Evolutionary conservation across 345 rosid species (phyloP).

Genomic region (Anacardium occidentale): DNA sequence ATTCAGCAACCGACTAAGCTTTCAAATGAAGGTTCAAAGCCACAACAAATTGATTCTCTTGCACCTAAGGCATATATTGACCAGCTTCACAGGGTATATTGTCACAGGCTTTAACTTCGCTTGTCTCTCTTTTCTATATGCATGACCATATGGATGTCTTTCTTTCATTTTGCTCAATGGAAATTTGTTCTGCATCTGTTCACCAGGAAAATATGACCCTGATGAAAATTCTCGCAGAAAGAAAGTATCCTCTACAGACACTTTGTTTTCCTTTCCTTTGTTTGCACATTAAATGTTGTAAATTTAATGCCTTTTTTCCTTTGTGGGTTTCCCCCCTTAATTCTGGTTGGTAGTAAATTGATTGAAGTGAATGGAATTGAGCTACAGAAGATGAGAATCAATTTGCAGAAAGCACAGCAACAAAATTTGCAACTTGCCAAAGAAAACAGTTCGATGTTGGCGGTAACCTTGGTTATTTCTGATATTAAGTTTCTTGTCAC

Average conservation of each 20-base stretch:
- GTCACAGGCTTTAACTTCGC: not conserved
- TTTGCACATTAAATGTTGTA: not conserved
- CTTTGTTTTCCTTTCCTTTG: not conserved
- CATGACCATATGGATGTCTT: not conserved
- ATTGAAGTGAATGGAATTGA: slow-evolving; percentile 50
- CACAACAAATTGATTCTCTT: slow-evolving; percentile 25
- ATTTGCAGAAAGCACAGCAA: slow-evolving; percentile 54
- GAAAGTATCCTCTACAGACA: slow-evolving; percentile 43
- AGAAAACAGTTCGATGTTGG: slow-evolving; percentile 56
- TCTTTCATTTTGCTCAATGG: slow-evolving; percentile 13
- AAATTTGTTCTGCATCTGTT: slow-evolving; percentile 18
- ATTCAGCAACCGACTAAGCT: slow-evolving; percentile 32
- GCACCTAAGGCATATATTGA: slow-evolving; percentile 35
- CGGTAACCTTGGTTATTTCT: slow-evolving; percentile 35
- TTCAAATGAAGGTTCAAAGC: slow-evolving; percentile 33
- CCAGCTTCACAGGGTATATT: slow-evolving; percentile 47
- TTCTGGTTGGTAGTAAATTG: slow-evolving; percentile 42
- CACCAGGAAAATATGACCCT: slow-evolving; percentile 57
- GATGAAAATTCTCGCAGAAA: slow-evolving; percentile 45
- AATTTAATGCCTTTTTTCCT: slow-evolving; percentile 15
- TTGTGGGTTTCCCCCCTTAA: slow-evolving; percentile 12
- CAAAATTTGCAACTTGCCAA: slow-evolving; percentile 67
- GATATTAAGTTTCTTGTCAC: slow-evolving; percentile 16
- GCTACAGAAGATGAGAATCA: slow-evolving; percentile 52
- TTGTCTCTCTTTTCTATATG: not conserved